These are phyloP conservation scores for Hemileia vastatrix DNA, from an alignment of 1,284 basidiomycete genomes.

Conservation along the genomic window DNA sequence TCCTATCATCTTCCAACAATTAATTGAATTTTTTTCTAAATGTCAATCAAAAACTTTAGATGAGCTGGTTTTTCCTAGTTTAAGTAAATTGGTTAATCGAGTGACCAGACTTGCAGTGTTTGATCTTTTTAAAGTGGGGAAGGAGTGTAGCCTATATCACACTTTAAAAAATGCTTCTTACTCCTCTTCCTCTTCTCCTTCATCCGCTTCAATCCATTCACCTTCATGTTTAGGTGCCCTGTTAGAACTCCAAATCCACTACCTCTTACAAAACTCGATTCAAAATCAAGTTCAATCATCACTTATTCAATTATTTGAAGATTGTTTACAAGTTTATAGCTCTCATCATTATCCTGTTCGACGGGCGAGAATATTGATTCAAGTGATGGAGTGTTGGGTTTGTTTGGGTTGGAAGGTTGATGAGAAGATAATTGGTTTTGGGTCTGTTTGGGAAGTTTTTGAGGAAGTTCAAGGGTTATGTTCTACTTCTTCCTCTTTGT, in stretches of 20 bases:
- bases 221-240: slow-evolving; percentile 8
- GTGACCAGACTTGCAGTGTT: slow-evolving; percentile 18
- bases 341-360: slow-evolving; percentile 8
- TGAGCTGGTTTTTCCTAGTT: slow-evolving; percentile 3
- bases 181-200: no score
- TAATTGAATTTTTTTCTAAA: not conserved
- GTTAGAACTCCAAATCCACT: slow-evolving; percentile 20
- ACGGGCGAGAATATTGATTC: slow-evolving; percentile 10
- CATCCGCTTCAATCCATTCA: not conserved
- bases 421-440: no score
- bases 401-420: no score
- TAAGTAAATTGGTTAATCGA: slow-evolving; percentile 18
- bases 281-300: slow-evolving; percentile 12
- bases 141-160: slow-evolving; percentile 15
- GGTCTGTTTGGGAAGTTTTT: no score
- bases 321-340: slow-evolving; percentile 15
- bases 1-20: no score
- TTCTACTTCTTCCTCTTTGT: no score
- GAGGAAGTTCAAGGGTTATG: no score
- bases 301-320: slow-evolving; percentile 5
- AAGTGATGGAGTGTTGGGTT: slow-evolving; percentile 21
- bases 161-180: no score
- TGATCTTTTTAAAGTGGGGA: slow-evolving; percentile 10
- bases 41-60: slow-evolving; percentile 8
- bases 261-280: slow-evolving; percentile 10